Percentiles rank a stretch among this genome's conserved stretches.
These are phyloP conservation scores for Cylindrodendrum hubeiense DNA, from an alignment of 2,329 filamentous ascomycete species.

Conservation along the genomic window DNA sequence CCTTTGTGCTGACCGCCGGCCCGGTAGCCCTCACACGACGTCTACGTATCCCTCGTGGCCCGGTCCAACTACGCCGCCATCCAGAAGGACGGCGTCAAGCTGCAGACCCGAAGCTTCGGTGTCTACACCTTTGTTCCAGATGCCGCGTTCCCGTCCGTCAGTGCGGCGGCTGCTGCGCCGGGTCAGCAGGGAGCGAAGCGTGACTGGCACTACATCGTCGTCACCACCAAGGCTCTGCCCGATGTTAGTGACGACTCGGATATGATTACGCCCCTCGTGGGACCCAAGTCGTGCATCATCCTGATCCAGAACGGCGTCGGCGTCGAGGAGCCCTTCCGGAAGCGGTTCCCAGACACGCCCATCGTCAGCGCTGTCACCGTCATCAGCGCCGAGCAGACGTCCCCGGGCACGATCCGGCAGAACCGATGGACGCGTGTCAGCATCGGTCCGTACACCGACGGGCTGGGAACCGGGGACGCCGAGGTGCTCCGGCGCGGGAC, in stretches of 20 bases:
- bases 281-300: constrained; percentile 67
- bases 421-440: constrained; percentile 82
- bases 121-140: constrained; percentile 74
- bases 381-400: constrained; percentile 75
- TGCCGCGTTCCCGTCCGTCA: constrained; percentile 71
- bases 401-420: constrained; percentile 73
- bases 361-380: constrained; percentile 79
- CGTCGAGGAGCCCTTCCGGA: constrained; percentile 75
- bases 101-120: constrained; percentile 76
- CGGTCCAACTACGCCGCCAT: constrained; percentile 80
- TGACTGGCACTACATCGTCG: constrained; percentile 71
- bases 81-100: constrained; percentile 68
- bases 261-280: constrained; percentile 71
- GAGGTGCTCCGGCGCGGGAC: constrained; percentile 51
- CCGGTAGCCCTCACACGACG: constrained; percentile 59
- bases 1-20: constrained; percentile 24
- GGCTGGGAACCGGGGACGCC: constrained; percentile 53
- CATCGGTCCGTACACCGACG: constrained; percentile 73
- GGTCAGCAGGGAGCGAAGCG: constrained; percentile 34
- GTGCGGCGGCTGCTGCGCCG: constrained; percentile 59
- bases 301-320: constrained; percentile 79
- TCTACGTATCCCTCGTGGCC: constrained; percentile 77
- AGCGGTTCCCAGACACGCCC: constrained; percentile 69
- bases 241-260: constrained; percentile 72
- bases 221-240: constrained; percentile 78